phyloP scores from a whole-genome alignment of 2,329 filamentous ascomycete genomes.

The Coleophoma cylindrospora region DNA sequence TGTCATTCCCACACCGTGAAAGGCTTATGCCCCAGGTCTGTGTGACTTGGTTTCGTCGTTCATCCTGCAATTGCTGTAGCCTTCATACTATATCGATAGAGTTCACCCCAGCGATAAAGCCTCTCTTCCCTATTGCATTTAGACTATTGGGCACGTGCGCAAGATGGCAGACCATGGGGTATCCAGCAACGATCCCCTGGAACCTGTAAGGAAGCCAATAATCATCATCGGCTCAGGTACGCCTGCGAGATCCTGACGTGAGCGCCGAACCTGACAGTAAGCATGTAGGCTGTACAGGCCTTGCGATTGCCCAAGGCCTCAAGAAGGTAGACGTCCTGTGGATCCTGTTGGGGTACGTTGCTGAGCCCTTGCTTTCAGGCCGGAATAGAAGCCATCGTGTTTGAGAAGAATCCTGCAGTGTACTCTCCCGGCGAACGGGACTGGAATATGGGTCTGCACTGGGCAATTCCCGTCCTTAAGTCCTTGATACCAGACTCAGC shows the following conservation, averaged over 20 bases:
- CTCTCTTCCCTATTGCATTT: too few relatives aligned
- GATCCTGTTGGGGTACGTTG: not conserved
- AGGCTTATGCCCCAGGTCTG: too few relatives aligned
- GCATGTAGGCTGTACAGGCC: not conserved
- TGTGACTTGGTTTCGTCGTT: too few relatives aligned
- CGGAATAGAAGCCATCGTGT: not conserved
- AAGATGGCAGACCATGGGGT: too few relatives aligned
- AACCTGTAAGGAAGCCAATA: not conserved
- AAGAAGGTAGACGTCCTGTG: not conserved
- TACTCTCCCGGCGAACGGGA: not conserved
- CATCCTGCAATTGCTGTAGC: too few relatives aligned
- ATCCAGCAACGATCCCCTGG: too few relatives aligned
- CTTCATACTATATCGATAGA: too few relatives aligned
- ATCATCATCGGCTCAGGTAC: not conserved
- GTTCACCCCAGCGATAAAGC: too few relatives aligned
- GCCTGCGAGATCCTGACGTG: not conserved
- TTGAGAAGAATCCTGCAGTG: not conserved
- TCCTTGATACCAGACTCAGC: conserved; percentile 24
- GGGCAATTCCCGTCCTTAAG: conserved; percentile 21
- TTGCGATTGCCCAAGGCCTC: not conserved
- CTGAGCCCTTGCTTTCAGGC: not conserved
- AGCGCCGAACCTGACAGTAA: not conserved
- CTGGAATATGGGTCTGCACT: not conserved
- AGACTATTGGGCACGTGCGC: too few relatives aligned
- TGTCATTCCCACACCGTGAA: too few relatives aligned